Conservation (phyloP, 2,329 filamentous ascomycete species). For the Verticillium albo-atrum region DNA sequence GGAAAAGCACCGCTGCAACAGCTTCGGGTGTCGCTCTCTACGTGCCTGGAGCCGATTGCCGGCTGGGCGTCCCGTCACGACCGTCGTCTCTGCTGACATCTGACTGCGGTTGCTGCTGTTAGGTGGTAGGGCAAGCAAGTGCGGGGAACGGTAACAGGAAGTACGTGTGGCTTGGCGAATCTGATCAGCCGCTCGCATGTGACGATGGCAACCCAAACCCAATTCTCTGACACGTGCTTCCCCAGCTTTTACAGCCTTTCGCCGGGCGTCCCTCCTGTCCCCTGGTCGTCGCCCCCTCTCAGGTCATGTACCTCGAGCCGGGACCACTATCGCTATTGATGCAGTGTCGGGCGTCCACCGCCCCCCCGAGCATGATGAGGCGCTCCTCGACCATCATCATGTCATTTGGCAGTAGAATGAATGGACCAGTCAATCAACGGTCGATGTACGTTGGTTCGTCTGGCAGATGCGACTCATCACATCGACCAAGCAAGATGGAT, state of each 20-base stretch:
- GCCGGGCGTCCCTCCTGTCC: not conserved
- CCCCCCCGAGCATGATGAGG: not conserved
- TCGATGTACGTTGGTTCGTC: no score
- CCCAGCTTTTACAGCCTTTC: not conserved
- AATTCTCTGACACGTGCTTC: conserved; percentile 13
- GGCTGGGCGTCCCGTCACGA: conserved; percentile 5
- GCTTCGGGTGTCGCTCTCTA: not conserved
- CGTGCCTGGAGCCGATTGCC: conserved; percentile 9
- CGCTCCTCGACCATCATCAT: not conserved
- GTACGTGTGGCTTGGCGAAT: conserved; percentile 2
- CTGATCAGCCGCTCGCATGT: conserved; percentile 11
- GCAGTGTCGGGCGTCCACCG: no score
- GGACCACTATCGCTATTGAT: not conserved
- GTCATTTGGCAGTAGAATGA: not conserved
- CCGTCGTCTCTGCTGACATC: not conserved
- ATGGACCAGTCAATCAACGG: not conserved
- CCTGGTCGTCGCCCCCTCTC: not conserved
- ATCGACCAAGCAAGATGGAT: no score
- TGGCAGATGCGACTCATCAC: not conserved
- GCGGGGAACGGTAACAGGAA: not conserved
- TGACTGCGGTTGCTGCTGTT: not conserved
- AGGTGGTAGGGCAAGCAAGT: not conserved
- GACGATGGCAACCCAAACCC: conserved; percentile 4
- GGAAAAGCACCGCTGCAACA: not conserved
- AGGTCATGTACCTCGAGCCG: not conserved